phyloP scores from a whole-genome alignment of 805 yeast genomes.

The Suhomyces xylopsoci region DNA sequence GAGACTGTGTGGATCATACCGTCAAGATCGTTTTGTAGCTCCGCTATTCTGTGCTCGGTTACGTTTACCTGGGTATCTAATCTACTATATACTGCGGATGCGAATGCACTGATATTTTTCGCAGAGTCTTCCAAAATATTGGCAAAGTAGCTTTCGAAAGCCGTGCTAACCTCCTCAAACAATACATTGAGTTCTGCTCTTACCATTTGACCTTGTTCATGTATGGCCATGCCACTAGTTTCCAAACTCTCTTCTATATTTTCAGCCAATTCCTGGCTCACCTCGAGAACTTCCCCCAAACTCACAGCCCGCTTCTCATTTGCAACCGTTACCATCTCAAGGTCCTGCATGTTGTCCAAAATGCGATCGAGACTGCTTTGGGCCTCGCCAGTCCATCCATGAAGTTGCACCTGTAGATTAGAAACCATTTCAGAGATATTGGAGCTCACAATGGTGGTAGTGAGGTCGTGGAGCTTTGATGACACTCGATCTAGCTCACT shows the following conservation, averaged over 20 bases:
- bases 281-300: neutral
- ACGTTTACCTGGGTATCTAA: neutral
- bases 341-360: neutral
- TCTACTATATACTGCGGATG: neutral
- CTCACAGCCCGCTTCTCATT: neutral
- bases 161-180: neutral
- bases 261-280: neutral
- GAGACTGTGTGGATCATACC: neutral
- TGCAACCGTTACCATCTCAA: neutral
- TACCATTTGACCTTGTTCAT: neutral
- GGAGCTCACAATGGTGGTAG: neutral
- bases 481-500: neutral
- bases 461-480: neutral
- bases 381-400: neutral
- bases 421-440: neutral
- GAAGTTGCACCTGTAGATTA: neutral
- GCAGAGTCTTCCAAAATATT: neutral
- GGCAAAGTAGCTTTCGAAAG: neutral
- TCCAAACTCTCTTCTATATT: neutral
- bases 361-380: neutral
- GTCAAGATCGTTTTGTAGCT: constrained; percentile 1
- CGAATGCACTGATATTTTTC: neutral
- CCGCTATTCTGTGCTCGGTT: neutral
- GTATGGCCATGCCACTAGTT: neutral
- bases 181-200: neutral